Evolutionary conservation across 1,284 basidiomycete species (phyloP), one percentile per base, ranked within the genome.

Genomic region (Meripilus lineatus): DNA sequence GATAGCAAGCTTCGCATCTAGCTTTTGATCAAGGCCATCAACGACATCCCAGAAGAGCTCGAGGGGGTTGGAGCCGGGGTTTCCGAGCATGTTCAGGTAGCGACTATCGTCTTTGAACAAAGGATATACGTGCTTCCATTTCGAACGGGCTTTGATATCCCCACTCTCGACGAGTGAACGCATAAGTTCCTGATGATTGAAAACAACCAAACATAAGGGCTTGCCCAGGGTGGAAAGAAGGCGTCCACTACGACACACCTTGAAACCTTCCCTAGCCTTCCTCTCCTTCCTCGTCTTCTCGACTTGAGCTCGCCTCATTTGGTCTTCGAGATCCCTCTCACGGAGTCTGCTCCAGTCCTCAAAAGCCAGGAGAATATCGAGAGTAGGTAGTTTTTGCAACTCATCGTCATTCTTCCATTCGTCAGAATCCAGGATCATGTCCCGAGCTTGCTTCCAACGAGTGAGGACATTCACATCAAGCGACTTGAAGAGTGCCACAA

Each of bases 11-110:
- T 89, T 87, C 20, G 74, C 74, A 50, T 95, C 93, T 10, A 96
- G 75, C 52, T 84, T 77, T 56, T 92, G 84, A 55, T 93, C 91
- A 3, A 97, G 74, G 32, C 75, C 75, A 64, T 99, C 95, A 32
- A 97, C 84, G 4, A 78, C 63, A 62, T 99, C 95, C 90, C 92
- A 97, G 68, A 97, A 99, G 8, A 99, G 75, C 53, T 99, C 95
- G 32, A 99, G 74, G 1, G 95, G 93, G 50, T 88, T 92, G 2
- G 91, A 95, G 13, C 96, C 96, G 3, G 91, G 87, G 58, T 89
- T 88, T 1, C 93, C 94, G 5, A 97, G 79, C 61, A 97, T 79
- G 47, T 79, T 74, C 24, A 83, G 70, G 66, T 97, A 96, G n/a
- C 92, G 81, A 35, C 76, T 70, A 56, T 97, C 91, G 24, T 82